Percentiles rank a stretch among this genome's conserved stretches.
phyloP scores from a whole-genome alignment of 805 yeast genomes.

The Metschnikowia drakensbergensis region DNA sequence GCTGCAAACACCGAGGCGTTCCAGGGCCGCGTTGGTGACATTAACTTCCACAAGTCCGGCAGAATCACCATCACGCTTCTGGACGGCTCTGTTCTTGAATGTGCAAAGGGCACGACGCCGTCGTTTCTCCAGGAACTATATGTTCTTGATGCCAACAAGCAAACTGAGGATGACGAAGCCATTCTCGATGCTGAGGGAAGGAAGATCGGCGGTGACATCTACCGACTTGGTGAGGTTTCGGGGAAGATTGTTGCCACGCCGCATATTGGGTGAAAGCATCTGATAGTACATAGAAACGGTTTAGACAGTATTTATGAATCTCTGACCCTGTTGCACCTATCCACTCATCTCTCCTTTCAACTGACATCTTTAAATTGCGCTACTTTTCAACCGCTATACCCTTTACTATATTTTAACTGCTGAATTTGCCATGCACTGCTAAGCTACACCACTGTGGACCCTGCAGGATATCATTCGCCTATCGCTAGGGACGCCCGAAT shows the following conservation, averaged over 20 bases:
- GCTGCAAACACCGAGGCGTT: constrained; percentile 9
- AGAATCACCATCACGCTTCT: constrained; percentile 73
- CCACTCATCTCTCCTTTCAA: background rate
- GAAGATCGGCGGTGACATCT: constrained; percentile 16
- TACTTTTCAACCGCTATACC: too few relatives aligned
- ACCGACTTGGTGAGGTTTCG: constrained; percentile 15
- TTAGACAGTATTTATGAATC: too few relatives aligned
- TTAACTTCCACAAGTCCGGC: constrained; percentile 82
- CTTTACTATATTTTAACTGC: too few relatives aligned
- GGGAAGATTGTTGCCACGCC: constrained; percentile 21
- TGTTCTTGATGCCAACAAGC: constrained; percentile 40
- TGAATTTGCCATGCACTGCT: too few relatives aligned
- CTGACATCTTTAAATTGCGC: too few relatives aligned
- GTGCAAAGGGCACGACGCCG: constrained; percentile 66
- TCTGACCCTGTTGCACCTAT: background rate
- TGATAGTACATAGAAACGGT: background rate
- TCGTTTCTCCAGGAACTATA: constrained; percentile 73
- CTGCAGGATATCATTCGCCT: too few relatives aligned
- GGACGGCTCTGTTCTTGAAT: constrained; percentile 56
- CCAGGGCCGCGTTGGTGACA: constrained; percentile 64
- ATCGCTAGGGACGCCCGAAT: background rate
- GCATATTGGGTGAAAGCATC: constrained; percentile 4
- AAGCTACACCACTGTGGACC: too few relatives aligned
- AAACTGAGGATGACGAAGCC: constrained; percentile 24
- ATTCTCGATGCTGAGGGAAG: constrained; percentile 16